Conservation (phyloP, 2,329 filamentous ascomycete species). For the Fusarium marasasianum region DNA sequence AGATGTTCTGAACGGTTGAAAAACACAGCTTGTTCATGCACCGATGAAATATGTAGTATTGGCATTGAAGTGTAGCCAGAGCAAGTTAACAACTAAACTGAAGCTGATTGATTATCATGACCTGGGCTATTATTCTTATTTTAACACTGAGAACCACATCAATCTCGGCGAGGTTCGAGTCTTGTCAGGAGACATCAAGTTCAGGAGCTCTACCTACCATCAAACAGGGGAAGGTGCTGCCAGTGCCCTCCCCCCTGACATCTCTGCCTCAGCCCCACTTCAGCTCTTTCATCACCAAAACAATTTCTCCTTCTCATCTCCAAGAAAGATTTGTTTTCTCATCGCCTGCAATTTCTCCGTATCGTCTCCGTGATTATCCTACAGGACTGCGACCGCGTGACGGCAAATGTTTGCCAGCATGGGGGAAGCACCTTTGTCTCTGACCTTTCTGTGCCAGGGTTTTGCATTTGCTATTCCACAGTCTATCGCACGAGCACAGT, state of each 20-base stretch:
- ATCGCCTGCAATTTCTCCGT: background rate
- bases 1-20: background rate
- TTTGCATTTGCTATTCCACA: background rate
- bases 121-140: background rate
- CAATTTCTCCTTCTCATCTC: background rate
- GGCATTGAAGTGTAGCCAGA: background rate
- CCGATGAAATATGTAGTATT: background rate
- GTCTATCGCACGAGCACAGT: background rate
- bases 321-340: background rate
- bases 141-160: background rate
- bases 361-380: background rate
- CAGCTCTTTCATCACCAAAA: background rate
- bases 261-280: background rate
- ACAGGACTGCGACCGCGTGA: background rate
- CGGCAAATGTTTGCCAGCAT: background rate
- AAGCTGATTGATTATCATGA: background rate
- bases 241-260: background rate
- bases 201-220: background rate
- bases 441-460: background rate
- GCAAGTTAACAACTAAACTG: background rate
- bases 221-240: background rate
- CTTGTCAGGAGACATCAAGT: background rate
- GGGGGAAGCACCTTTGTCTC: background rate
- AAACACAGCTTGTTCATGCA: too few relatives aligned
- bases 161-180: background rate